A percentile compares a stretch with the other conserved stretches of the same genome.
phyloP scores from a whole-genome alignment of 2,329 filamentous ascomycete genomes.

The Mycosphaerella sp. region DNA sequence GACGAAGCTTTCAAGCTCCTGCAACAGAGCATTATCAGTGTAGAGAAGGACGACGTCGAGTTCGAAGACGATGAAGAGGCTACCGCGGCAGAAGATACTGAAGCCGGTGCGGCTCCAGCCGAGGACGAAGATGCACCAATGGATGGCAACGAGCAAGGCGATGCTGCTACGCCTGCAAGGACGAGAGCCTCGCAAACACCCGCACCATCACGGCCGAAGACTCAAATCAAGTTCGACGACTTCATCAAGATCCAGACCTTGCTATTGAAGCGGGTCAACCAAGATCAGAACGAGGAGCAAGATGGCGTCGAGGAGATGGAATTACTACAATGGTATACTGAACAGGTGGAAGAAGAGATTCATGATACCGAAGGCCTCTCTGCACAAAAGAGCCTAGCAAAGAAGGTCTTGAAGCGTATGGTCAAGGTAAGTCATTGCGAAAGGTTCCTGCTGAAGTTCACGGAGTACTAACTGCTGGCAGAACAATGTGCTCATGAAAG shows the following conservation, averaged over 20 bases:
- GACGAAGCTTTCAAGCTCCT: constrained; percentile 87
- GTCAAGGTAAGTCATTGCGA: constrained; percentile 60
- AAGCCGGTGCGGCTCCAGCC: constrained; percentile 33
- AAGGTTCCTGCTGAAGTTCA: not conserved
- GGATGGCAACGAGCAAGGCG: constrained; percentile 35
- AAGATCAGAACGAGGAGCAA: constrained; percentile 67
- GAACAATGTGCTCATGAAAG: constrained; percentile 56
- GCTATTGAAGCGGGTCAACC: constrained; percentile 73
- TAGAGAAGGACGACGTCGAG: constrained; percentile 96
- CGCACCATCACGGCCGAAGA: constrained; percentile 52
- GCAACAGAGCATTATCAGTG: constrained; percentile 90
- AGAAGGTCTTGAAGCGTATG: constrained; percentile 90
- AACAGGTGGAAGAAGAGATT: constrained; percentile 80
- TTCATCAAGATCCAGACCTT: constrained; percentile 86
- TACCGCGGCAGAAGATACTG: constrained; percentile 46
- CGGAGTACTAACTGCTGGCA: constrained; percentile 23
- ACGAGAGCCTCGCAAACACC: constrained; percentile 39
- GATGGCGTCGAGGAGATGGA: constrained; percentile 82
- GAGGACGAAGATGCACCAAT: constrained; percentile 49
- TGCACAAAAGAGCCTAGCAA: constrained; percentile 63
- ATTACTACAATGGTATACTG: constrained; percentile 82
- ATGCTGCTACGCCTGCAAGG: constrained; percentile 33
- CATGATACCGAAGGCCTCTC: constrained; percentile 75
- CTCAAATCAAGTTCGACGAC: constrained; percentile 91
- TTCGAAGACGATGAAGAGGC: constrained; percentile 66